Conservation (phyloP, 2,329 filamentous ascomycete species). For the Seiridium cupressi region DNA sequence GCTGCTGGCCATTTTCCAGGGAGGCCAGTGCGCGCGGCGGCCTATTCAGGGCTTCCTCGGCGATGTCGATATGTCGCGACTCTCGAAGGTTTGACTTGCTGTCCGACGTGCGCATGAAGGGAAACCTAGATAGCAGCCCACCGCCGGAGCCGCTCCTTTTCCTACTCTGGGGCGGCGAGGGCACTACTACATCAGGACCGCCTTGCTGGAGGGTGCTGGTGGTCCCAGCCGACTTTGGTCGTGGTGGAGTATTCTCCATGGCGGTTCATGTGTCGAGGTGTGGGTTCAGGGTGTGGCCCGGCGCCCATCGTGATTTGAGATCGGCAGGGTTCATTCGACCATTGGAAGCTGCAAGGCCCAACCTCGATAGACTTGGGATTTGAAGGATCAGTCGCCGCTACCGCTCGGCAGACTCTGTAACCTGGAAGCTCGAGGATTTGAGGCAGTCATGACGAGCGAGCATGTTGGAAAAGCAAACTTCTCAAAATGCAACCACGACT, state of each 20-base stretch:
- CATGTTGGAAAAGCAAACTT: too few species aligned
- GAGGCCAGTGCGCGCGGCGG: constrained; percentile 31
- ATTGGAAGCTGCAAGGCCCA: neutral
- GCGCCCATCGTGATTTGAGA: constrained; percentile 19
- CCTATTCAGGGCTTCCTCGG: constrained; percentile 17
- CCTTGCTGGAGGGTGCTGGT: neutral
- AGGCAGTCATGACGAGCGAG: too few species aligned
- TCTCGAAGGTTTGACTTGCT: constrained; percentile 26
- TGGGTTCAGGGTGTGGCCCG: constrained; percentile 9
- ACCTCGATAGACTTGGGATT: too few species aligned
- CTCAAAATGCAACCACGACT: too few species aligned
- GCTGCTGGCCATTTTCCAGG: constrained; percentile 32
- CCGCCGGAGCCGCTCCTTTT: constrained; percentile 57
- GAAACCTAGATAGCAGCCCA: constrained; percentile 66
- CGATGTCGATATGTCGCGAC: constrained; percentile 19
- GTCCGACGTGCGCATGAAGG: constrained; percentile 57
- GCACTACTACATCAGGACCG: neutral
- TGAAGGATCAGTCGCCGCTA: too few species aligned
- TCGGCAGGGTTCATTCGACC: neutral
- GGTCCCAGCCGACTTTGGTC: constrained; percentile 13
- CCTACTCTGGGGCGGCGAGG: constrained; percentile 30
- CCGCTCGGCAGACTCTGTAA: too few species aligned
- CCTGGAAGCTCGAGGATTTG: too few species aligned
- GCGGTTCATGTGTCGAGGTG: constrained; percentile 12
- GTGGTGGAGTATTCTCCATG: constrained; percentile 25